Base-by-base conservation (phyloP, 2,329 filamentous ascomycete genomes). In the Pseudonectria buxi region DNA sequence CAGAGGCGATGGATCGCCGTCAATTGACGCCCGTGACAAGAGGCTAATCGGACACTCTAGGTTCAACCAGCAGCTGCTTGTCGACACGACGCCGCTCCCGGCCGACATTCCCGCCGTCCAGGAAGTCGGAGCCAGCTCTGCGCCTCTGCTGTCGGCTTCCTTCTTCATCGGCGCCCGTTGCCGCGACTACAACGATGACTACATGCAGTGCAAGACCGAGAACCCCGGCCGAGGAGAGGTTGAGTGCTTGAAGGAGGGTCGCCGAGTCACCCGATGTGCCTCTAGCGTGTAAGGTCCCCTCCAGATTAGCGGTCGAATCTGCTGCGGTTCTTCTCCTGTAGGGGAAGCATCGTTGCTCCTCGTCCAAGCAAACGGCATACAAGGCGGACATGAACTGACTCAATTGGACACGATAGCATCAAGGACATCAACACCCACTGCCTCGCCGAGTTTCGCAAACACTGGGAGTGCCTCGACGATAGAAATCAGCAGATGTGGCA, bases 201-300 rank as follows among this genome's bases (percentile, higher is more conserved):
- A 84, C 70, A 98, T 98, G 90, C 86, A 94, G 72, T 98, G 92
- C 83, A 98, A 98, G 82, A 86, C 78, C 51, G 88, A 95, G 68
- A 81, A 87, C 55, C 83, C 86, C 45, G 92, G 92, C 55, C 80
- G 78, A 65, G 92, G 88, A 62, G 92, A 98, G 72, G 65, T 94
- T 46, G 86, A 95, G 51, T 98, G 92, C 68, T 69, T 98, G 76
- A 90, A 86, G 74, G 92, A 98, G 71, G 92, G 92, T 38, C 78
- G 92, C 63, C 86, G 92, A 65, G 92, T 98, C 44, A 98, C 92
- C 53, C 79, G 92, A 68, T 98, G 92, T 72, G 92, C 92, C 40
- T 82, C 85, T 53, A 94, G 87, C 67, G 92, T 98, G 86, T 95
- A 83, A 55, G 85, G 83, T 42, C 13, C 22, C 30, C 24, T 24